Base-by-base conservation (phyloP, 2,329 filamentous ascomycete species). In the Neofusicoccum sp. region DNA sequence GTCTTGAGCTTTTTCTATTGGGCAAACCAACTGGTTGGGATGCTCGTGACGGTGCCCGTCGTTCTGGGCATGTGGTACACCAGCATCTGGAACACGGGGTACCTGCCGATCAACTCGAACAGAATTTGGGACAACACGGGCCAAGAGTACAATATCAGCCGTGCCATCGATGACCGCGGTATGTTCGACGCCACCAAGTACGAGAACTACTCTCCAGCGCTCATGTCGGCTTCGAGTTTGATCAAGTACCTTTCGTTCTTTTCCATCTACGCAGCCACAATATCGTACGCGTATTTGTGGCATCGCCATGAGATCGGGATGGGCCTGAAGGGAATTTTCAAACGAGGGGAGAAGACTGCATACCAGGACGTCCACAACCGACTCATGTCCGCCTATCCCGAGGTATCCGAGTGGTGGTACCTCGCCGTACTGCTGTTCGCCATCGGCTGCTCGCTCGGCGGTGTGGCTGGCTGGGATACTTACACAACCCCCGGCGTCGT, bases 351-450 rank as follows among this genome's bases (percentile, higher is more conserved):
- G 12, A 43, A 52, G 47, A 44, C 22, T 7, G 16, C 47, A 1
- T 3, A 74, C 44, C 67, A 71, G 28, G 73, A 76, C 61, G 70
- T 75, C 43, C 73, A 76, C 56, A 72, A 72, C 67, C 70, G 69
- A 47, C 64, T 76, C 3, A 73, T 74, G 70, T 59, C 61, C 5
- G 73, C 71, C 43, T 76, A 76, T 54, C 67, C 67, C 1, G 71
- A 71, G 7, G 73, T 69, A 34, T 73, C 73, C 1, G 70, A 74
- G 43, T 74, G 73, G 73, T 76, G 73, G 73, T 76, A 75, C 48
- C 80, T 85, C 70, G 74, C 79, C 2, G 77, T 89, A 2, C 88
- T 89, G 68, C 71, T 72, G 5, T 64, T 84, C 16, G 85, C 86
- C 54, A 63, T 74, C 28, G 69, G 64, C 6, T 65, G 81, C 9